These are phyloP conservation scores for Trichoderma gamsii DNA, from an alignment of 495 filamentous ascomycete species.

Conservation along the genomic window DNA sequence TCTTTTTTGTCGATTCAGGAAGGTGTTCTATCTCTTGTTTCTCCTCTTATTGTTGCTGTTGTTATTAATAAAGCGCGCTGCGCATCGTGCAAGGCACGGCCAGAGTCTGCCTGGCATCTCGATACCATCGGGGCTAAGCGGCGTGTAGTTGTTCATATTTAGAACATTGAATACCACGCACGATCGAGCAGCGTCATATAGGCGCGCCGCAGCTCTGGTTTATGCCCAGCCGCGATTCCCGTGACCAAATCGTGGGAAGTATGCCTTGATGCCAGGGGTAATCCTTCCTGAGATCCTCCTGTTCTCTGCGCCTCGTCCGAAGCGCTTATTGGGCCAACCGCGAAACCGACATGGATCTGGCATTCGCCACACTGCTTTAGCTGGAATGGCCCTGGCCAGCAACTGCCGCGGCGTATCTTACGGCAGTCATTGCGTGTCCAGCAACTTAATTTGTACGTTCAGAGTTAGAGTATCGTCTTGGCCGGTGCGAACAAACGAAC, in stretches of 20 bases:
- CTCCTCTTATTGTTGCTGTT: not conserved
- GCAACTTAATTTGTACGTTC: too few species aligned
- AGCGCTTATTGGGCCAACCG: constrained; percentile 13
- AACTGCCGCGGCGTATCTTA: not conserved
- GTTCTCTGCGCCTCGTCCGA: not conserved
- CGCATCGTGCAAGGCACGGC: not conserved
- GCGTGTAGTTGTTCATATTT: not conserved
- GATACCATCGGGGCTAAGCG: not conserved
- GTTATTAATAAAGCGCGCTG: not conserved
- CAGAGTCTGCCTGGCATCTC: constrained; percentile 4
- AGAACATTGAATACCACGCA: not conserved
- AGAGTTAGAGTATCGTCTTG: not conserved
- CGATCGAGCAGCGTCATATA: constrained; percentile 1
- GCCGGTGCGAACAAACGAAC: not conserved
- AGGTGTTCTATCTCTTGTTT: too few species aligned
- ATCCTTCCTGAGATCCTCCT: constrained; percentile 6
- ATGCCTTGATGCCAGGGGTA: constrained; percentile 14
- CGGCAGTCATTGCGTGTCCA: too few species aligned
- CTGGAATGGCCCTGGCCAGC: not conserved
- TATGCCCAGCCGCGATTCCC: constrained; percentile 6
- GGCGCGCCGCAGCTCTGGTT: not conserved
- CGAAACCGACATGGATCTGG: not conserved
- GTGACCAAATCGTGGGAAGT: constrained; percentile 1
- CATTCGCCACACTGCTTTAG: constrained; percentile 3
- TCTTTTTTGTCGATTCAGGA: too few species aligned